Conservation (phyloP, 2,329 filamentous ascomycete species). For the Ophiosphaerella korrae region DNA sequence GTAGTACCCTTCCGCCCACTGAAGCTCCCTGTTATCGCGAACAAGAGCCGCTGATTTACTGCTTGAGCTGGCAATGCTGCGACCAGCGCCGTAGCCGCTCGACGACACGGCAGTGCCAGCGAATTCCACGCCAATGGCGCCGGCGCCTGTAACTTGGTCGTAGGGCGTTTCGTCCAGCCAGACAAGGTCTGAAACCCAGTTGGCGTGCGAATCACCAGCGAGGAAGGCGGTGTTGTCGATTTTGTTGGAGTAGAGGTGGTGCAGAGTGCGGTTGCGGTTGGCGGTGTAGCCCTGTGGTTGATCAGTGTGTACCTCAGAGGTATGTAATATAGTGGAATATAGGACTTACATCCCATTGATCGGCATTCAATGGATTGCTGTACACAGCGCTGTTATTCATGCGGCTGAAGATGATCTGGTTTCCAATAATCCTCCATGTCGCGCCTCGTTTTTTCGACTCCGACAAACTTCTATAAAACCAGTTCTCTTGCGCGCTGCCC, state of each 20-base stretch:
- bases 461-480: slow-evolving; percentile 58
- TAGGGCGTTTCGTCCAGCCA: slow-evolving; percentile 48
- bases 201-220: slow-evolving; percentile 70
- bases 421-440: slow-evolving; percentile 71
- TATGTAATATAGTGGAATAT: too few relatives aligned
- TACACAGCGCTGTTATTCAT: slow-evolving; percentile 33
- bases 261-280: slow-evolving; percentile 71
- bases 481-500: slow-evolving; percentile 72
- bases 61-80: slow-evolving; percentile 49
- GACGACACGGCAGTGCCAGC: slow-evolving; percentile 70
- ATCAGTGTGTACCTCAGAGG: not conserved
- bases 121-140: slow-evolving; percentile 53
- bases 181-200: slow-evolving; percentile 57
- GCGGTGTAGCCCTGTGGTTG: slow-evolving; percentile 62
- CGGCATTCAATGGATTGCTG: slow-evolving; percentile 51
- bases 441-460: slow-evolving; percentile 64
- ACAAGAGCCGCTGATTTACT: slow-evolving; percentile 49
- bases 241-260: slow-evolving; percentile 67
- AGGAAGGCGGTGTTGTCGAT: slow-evolving; percentile 75
- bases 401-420: slow-evolving; percentile 59
- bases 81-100: slow-evolving; percentile 49
- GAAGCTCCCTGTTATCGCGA: slow-evolving; percentile 63
- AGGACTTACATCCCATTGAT: slow-evolving; percentile 59
- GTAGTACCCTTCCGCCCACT: slow-evolving; percentile 75
- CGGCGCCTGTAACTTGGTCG: slow-evolving; percentile 43